These are phyloP conservation scores for Linnemannia hyalina DNA, from an alignment of 192 early-diverging fungal species.

Conservation along the genomic window DNA sequence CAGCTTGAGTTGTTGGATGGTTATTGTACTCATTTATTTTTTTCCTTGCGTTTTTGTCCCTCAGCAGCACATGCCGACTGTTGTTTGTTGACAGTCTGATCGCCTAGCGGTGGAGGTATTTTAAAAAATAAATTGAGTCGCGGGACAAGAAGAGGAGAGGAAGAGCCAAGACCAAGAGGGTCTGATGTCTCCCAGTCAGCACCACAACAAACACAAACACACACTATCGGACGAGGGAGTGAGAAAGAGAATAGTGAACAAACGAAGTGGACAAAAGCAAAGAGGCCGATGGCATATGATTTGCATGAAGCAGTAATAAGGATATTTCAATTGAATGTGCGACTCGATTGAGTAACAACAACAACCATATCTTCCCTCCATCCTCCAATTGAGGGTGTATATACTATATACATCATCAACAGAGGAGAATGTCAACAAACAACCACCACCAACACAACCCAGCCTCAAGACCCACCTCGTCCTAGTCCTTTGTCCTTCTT, in stretches of 20 bases:
- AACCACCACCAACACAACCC: background rate
- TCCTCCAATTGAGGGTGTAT: background rate
- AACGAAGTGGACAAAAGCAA: background rate
- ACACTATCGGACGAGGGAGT: background rate
- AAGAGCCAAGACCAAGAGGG: too few species aligned
- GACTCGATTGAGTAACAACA: background rate
- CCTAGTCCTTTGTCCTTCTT: background rate
- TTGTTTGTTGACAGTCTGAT: background rate
- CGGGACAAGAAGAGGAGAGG: too few species aligned
- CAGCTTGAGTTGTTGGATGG: too few species aligned
- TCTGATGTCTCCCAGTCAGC: too few species aligned
- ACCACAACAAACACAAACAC: conserved; percentile 1
- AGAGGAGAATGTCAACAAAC: background rate
- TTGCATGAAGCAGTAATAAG: conserved; percentile 9
- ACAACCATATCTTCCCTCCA: background rate
- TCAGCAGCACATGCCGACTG: conserved; percentile 6
- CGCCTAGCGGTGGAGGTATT: background rate
- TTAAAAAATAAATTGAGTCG: conserved; percentile 5
- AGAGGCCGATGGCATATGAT: conserved; percentile 39
- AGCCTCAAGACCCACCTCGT: too few species aligned
- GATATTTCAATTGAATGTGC: background rate
- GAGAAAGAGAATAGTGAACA: background rate
- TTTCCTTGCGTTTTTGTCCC: background rate
- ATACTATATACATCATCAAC: background rate
- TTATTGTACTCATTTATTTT: background rate